Evolutionary conservation across 441 rosid species (phyloP).

Genomic region (Dalechampia spathulata): DNA sequence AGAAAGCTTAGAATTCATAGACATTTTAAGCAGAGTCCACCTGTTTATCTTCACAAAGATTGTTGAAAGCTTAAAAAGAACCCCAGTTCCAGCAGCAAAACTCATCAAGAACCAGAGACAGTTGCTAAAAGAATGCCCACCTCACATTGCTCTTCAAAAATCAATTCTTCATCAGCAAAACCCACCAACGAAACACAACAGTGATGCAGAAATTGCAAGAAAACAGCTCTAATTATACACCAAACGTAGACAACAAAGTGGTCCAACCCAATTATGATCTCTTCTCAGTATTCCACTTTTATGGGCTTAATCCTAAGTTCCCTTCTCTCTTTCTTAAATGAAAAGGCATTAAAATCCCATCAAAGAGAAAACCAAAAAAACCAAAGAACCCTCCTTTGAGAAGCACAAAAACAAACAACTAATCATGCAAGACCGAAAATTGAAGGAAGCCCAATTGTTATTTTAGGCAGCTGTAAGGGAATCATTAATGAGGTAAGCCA

Average conservation of each 20-base stretch:
- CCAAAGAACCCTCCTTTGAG: constrained; percentile 21
- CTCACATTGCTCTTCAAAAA: constrained; percentile 23
- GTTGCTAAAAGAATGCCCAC: constrained; percentile 14
- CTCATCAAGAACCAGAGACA: constrained; percentile 31
- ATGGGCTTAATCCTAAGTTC: constrained; percentile 25
- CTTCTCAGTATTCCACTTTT: constrained; percentile 20
- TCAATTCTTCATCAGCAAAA: constrained; percentile 12
- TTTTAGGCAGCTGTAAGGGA: constrained; percentile 39
- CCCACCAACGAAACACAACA: constrained; percentile 13
- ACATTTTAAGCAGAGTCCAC: constrained; percentile 47
- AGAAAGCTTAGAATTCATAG: constrained; percentile 45
- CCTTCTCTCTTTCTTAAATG: constrained; percentile 15
- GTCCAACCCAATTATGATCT: constrained; percentile 22
- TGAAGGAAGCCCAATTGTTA: constrained; percentile 38
- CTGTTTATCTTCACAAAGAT: constrained; percentile 27
- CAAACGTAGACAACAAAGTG: constrained; percentile 24
- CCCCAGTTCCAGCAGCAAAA: constrained; percentile 37
- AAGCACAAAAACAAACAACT: constrained; percentile 22
- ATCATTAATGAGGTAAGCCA: constrained; percentile 43
- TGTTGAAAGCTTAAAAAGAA: constrained; percentile 30
- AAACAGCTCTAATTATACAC: constrained; percentile 15
- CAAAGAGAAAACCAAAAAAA: neutral
- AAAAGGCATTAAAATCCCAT: constrained; percentile 15
- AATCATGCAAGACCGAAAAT: constrained; percentile 46
- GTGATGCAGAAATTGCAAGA: constrained; percentile 13